These are phyloP conservation scores for Verbena officinalis DNA, from an alignment of 257 asterid genomes.

Conservation along the genomic window DNA sequence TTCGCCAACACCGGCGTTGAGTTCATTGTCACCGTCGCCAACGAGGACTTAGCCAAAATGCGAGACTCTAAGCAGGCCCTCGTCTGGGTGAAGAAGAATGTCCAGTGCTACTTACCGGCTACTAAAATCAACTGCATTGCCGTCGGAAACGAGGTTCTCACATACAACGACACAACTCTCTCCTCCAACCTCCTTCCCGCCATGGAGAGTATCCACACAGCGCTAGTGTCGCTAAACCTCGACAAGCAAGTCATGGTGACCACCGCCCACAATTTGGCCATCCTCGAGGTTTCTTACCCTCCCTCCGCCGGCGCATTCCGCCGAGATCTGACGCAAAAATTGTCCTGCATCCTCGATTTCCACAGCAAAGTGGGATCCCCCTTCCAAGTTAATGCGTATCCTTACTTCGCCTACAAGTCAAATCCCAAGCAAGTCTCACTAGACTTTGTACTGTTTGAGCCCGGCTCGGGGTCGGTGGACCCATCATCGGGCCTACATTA, in stretches of 20 bases:
- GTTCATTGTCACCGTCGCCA: constrained; percentile 71
- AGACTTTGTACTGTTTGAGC: constrained; percentile 65
- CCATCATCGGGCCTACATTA: constrained; percentile 56
- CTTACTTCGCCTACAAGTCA: constrained; percentile 76
- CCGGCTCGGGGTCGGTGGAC: constrained; percentile 53
- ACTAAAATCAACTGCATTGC: constrained; percentile 75
- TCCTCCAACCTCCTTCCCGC: constrained; percentile 71
- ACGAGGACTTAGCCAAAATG: constrained; percentile 56
- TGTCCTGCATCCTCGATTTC: constrained; percentile 62
- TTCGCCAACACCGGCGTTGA: constrained; percentile 81
- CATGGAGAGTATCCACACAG: constrained; percentile 65
- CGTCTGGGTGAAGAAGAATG: constrained; percentile 70
- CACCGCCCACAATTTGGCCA: constrained; percentile 75
- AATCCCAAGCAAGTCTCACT: constrained; percentile 62
- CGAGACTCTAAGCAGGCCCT: constrained; percentile 60
- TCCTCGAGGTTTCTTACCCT: constrained; percentile 73
- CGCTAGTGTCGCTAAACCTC: constrained; percentile 59
- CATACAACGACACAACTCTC: constrained; percentile 59
- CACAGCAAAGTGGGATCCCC: constrained; percentile 68
- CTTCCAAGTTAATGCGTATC: constrained; percentile 75
- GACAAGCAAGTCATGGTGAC: constrained; percentile 65
- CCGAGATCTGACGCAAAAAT: constrained; percentile 43
- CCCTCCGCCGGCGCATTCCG: constrained; percentile 82
- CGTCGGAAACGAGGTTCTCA: constrained; percentile 81
- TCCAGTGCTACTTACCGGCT: constrained; percentile 60